These are phyloP conservation scores for Lathyrus aphaca DNA, from an alignment of 306 rosid genomes.

Conservation along the genomic window DNA sequence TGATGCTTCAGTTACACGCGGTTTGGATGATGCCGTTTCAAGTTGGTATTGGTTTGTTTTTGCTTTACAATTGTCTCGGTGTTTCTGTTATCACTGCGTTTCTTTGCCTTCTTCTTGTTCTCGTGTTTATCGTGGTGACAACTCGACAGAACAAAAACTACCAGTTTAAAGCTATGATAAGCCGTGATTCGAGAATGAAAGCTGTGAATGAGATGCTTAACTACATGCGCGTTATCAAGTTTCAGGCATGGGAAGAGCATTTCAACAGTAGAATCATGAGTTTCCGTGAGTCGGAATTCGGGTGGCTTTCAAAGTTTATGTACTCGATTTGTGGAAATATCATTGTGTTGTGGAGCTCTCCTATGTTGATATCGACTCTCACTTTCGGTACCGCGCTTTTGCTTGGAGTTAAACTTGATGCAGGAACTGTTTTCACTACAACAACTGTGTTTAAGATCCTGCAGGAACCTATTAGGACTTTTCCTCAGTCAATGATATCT, in stretches of 20 bases:
- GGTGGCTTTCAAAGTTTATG: conserved; percentile 86
- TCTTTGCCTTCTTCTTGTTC: conserved; percentile 52
- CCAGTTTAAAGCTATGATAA: conserved; percentile 71
- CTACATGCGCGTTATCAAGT: conserved; percentile 94
- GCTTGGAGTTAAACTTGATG: conserved; percentile 78
- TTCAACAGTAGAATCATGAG: conserved; percentile 67
- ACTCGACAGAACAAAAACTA: conserved; percentile 57
- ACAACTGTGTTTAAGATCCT: conserved; percentile 78
- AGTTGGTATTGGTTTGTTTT: conserved; percentile 58
- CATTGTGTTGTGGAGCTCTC: conserved; percentile 76
- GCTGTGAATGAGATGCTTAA: conserved; percentile 96
- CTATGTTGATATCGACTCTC: conserved; percentile 66
- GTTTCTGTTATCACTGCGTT: conserved; percentile 57
- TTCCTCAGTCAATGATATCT: conserved; percentile 90
- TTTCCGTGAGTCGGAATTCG: conserved; percentile 67
- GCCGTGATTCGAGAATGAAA: conserved; percentile 92
- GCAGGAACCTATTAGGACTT: conserved; percentile 93
- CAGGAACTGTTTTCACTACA: conserved; percentile 90
- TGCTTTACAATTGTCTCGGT: conserved; percentile 70
- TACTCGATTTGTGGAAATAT: conserved; percentile 63
- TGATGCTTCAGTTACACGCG: conserved; percentile 87
- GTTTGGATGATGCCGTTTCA: conserved; percentile 95
- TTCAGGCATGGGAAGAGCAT: conserved; percentile 97
- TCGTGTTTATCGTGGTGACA: conserved; percentile 51
- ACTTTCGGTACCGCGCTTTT: conserved; percentile 76